phyloP scores from a whole-genome alignment of 2,329 filamentous ascomycete species.

The Xylariaceae sp. region DNA sequence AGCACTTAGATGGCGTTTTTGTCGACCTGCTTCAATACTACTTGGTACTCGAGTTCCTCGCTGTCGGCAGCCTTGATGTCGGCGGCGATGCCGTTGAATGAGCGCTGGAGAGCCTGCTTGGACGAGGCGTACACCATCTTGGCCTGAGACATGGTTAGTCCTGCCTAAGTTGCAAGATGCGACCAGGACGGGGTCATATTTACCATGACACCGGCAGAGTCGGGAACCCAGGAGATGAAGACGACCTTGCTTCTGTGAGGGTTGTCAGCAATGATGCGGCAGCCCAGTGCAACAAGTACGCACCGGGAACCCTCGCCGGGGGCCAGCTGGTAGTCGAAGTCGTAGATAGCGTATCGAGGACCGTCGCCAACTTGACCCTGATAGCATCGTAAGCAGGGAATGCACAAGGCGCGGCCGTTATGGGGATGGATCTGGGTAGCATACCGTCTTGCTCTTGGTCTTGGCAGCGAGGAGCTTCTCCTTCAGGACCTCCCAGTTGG shows the following conservation, averaged over 20 bases:
- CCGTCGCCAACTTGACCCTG: constrained; percentile 61
- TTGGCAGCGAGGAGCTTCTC: constrained; percentile 71
- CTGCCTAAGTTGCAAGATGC: not conserved
- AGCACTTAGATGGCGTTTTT: constrained; percentile 40
- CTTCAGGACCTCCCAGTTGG: constrained; percentile 70
- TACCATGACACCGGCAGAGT: constrained; percentile 76
- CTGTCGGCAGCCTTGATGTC: constrained; percentile 82
- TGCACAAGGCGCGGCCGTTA: too few relatives aligned
- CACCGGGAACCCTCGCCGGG: constrained; percentile 69
- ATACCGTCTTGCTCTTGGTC: constrained; percentile 65
- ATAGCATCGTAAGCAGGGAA: constrained; percentile 26
- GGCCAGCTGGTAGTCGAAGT: constrained; percentile 72
- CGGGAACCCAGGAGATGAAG: constrained; percentile 76
- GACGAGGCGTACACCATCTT: constrained; percentile 91
- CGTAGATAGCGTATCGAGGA: constrained; percentile 80
- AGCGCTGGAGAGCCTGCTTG: constrained; percentile 79
- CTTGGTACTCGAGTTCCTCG: constrained; percentile 76
- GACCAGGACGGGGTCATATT: constrained; percentile 25
- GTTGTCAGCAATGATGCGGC: constrained; percentile 8
- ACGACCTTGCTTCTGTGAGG: constrained; percentile 67
- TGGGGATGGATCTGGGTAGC: constrained; percentile 16
- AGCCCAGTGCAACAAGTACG: constrained; percentile 28
- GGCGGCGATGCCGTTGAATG: constrained; percentile 68
- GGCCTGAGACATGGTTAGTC: constrained; percentile 41
- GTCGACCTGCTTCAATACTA: constrained; percentile 63